phyloP scores from a whole-genome alignment of 805 yeast species.

The Candida saitoana region DNA sequence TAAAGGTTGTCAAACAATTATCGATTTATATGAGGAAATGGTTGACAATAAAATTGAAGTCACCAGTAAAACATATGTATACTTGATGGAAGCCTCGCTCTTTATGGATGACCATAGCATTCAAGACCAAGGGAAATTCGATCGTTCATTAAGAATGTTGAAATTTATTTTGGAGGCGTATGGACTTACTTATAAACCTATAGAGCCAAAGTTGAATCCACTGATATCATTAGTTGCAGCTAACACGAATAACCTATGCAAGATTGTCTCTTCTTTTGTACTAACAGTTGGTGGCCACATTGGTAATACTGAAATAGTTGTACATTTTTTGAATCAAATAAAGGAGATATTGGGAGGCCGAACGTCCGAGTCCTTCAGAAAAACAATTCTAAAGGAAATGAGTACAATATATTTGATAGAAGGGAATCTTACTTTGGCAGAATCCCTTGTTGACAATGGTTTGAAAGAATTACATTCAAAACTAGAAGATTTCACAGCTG shows the following conservation, averaged over 20 bases:
- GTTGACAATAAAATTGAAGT: constrained; percentile 20
- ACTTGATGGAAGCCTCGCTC: constrained; percentile 27
- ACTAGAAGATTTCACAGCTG: constrained; percentile 11
- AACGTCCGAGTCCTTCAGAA: constrained; percentile 9
- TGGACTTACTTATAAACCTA: constrained; percentile 18
- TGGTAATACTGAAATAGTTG: constrained; percentile 21
- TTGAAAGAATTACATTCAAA: constrained; percentile 19
- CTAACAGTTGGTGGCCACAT: constrained; percentile 13
- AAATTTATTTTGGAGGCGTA: constrained; percentile 28
- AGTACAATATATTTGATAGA: constrained; percentile 22
- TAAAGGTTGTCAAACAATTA: constrained; percentile 19
- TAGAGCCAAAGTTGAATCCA: constrained; percentile 1
- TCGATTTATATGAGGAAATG: constrained; percentile 33
- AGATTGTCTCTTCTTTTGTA: constrained; percentile 23
- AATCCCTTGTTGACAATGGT: constrained; percentile 22
- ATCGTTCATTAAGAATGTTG: constrained; percentile 17
- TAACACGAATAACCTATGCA: constrained; percentile 19
- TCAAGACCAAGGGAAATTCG: constrained; percentile 11
- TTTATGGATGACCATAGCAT: constrained; percentile 12
- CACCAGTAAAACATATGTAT: constrained; percentile 26
- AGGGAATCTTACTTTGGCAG: constrained; percentile 20
- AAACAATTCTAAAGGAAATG: constrained; percentile 26
- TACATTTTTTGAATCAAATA: constrained; percentile 26
- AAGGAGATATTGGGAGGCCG: constrained; percentile 9
- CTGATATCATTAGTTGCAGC: constrained; percentile 10